Percentiles rank a stretch among this genome's conserved stretches.
Evolutionary conservation across 1,284 basidiomycete genomes (phyloP).

Genomic region (Coniferiporia weirii): DNA sequence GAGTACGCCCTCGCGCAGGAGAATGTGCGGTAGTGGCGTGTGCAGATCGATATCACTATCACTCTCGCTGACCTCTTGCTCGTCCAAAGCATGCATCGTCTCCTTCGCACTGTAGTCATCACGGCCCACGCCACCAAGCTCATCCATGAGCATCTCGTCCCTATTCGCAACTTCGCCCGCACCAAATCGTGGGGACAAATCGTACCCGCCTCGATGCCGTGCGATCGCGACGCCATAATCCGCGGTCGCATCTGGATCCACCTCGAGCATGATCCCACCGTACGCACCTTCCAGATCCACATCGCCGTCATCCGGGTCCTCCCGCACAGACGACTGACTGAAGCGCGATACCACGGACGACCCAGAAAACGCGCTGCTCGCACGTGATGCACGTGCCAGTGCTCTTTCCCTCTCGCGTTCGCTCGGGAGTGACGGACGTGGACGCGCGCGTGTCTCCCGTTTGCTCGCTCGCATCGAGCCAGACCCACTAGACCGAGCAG

Average conservation of each 20-base stretch:
- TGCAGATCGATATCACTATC: constrained; percentile 73
- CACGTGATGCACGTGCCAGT: background rate
- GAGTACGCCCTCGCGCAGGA: constrained; percentile 68
- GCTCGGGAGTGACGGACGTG: constrained; percentile 4
- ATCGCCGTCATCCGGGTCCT: background rate
- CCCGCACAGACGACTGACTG: background rate
- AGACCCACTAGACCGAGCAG: background rate
- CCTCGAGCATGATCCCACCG: constrained; percentile 10
- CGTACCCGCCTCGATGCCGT: constrained; percentile 15
- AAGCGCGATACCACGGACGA: background rate
- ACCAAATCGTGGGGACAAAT: constrained; percentile 3
- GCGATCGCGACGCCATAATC: constrained; percentile 18
- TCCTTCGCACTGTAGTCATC: background rate
- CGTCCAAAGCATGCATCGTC: constrained; percentile 24
- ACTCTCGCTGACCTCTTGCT: constrained; percentile 42
- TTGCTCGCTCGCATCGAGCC: constrained; percentile 3
- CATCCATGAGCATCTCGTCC: background rate
- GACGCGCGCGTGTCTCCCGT: background rate
- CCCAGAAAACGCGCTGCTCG: background rate
- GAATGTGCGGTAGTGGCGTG: constrained; percentile 72
- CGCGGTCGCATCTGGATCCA: constrained; percentile 5
- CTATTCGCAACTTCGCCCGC: background rate
- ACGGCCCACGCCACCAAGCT: background rate
- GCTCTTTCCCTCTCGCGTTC: constrained; percentile 5
- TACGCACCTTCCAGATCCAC: constrained; percentile 11